Conservation (phyloP, 306 rosid species). For the Vigna angularis region DNA sequence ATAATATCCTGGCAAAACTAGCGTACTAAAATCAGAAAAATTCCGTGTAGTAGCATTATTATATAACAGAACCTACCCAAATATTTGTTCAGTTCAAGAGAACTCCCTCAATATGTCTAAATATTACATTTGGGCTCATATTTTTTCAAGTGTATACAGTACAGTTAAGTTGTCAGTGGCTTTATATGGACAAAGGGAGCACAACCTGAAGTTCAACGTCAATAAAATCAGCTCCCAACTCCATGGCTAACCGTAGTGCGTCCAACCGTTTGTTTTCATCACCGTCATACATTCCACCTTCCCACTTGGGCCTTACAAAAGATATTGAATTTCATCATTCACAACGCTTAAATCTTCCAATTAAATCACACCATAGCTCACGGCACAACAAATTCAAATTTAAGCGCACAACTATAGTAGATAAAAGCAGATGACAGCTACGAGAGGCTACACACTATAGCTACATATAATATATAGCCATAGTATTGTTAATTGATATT, state of each 20-base stretch:
- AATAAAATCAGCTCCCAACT: slow-evolving; percentile 80
- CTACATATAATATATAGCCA: neutral
- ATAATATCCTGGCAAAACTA: slow-evolving; percentile 14
- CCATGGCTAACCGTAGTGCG: slow-evolving; percentile 72
- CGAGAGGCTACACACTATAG: neutral
- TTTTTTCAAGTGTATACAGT: neutral
- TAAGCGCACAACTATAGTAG: neutral
- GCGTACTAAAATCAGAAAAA: neutral
- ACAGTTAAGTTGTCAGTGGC: neutral
- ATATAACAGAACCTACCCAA: slow-evolving; percentile 37
- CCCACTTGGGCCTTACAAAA: slow-evolving; percentile 74
- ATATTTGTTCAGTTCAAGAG: neutral
- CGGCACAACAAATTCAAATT: slow-evolving; percentile 16
- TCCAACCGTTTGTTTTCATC: slow-evolving; percentile 72
- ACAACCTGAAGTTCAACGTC: slow-evolving; percentile 84
- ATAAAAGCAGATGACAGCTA: neutral
- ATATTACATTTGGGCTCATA: neutral
- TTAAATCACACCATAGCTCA: neutral
- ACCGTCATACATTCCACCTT: slow-evolving; percentile 83
- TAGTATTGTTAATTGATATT: neutral
- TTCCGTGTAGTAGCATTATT: neutral
- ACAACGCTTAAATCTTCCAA: slow-evolving; percentile 5
- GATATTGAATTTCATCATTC: neutral
- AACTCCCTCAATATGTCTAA: neutral
- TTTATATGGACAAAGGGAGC: neutral